Evolutionary conservation across 306 rosid species (phyloP).

Genomic region (Gynostemma pentaphyllum): DNA sequence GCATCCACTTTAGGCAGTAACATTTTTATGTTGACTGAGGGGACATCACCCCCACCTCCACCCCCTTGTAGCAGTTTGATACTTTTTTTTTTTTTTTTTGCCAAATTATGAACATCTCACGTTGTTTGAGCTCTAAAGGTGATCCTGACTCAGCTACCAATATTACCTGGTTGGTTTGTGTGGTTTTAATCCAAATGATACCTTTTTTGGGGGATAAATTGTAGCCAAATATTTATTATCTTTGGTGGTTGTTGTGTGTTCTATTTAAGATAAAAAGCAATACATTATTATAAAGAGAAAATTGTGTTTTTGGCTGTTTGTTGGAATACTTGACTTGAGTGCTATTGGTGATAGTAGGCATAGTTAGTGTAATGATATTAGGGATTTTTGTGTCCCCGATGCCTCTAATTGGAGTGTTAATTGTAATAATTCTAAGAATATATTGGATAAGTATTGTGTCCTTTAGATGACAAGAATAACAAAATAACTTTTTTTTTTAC

Average conservation of each 20-base stretch:
- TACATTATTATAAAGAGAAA: background rate
- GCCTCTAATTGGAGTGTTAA: too few relatives aligned
- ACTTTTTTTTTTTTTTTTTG: too few relatives aligned
- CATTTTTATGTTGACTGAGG: background rate
- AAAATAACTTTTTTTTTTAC: too few relatives aligned
- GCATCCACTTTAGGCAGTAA: background rate
- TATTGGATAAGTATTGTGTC: too few relatives aligned
- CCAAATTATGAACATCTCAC: background rate
- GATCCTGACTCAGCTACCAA: slow-evolving; percentile 11
- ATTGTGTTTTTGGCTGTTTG: too few relatives aligned
- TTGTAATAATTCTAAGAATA: too few relatives aligned
- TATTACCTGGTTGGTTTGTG: background rate
- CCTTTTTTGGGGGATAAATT: background rate
- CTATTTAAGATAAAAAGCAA: background rate
- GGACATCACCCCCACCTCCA: background rate
- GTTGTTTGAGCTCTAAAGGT: background rate
- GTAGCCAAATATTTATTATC: background rate
- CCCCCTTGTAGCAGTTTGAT: background rate
- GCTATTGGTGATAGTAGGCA: too few relatives aligned
- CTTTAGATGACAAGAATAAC: too few relatives aligned
- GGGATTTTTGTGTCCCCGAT: too few relatives aligned
- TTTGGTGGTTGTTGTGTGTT: background rate
- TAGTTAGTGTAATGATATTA: too few relatives aligned
- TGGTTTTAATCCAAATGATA: background rate
- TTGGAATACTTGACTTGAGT: too few relatives aligned